phyloP scores from a whole-genome alignment of 768 basidiomycete genomes.

The Rhodotorula paludigena region DNA sequence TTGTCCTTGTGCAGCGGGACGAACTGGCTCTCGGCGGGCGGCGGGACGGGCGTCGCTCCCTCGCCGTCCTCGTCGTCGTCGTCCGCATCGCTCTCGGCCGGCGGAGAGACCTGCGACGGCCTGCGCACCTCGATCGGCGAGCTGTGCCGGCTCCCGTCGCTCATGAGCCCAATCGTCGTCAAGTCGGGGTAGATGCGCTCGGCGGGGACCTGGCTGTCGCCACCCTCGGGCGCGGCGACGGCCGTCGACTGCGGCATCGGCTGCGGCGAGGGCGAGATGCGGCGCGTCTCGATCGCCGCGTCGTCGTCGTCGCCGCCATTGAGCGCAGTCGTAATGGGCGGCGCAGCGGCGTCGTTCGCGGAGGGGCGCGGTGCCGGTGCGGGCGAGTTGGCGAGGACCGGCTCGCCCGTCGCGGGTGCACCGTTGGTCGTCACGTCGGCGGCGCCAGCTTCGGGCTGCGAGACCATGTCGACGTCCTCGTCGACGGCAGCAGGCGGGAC shows the following conservation, averaged over 20 bases:
- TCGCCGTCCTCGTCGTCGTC: slow-evolving; percentile 1
- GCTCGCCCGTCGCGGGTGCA: slow-evolving; percentile 2
- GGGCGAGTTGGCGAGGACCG: slow-evolving; percentile 4
- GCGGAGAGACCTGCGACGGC: slow-evolving; percentile 1
- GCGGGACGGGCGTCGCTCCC: neutral
- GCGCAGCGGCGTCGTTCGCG: slow-evolving; percentile 6
- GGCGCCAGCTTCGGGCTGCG: neutral
- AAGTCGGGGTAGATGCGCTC: slow-evolving; percentile 3
- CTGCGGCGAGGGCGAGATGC: neutral
- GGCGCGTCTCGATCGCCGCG: neutral
- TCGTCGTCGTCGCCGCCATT: neutral
- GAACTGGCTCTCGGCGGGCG: slow-evolving; percentile 21
- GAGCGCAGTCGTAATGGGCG: slow-evolving; percentile 30
- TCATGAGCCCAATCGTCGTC: slow-evolving; percentile 6
- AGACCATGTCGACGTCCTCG: neutral
- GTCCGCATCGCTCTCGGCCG: neutral
- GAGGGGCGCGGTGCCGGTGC: slow-evolving; percentile 2
- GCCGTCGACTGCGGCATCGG: neutral
- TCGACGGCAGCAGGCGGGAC: neutral
- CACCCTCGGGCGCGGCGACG: neutral
- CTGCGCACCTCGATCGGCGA: slow-evolving; percentile 11
- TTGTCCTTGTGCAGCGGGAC: slow-evolving; percentile 19
- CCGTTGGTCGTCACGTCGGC: slow-evolving; percentile 1
- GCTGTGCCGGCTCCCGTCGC: neutral
- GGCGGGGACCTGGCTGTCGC: neutral